These are phyloP conservation scores for Straminergon stramineum DNA, from an alignment of 225 moss, liverwort and hornwort genomes.

Conservation along the genomic window DNA sequence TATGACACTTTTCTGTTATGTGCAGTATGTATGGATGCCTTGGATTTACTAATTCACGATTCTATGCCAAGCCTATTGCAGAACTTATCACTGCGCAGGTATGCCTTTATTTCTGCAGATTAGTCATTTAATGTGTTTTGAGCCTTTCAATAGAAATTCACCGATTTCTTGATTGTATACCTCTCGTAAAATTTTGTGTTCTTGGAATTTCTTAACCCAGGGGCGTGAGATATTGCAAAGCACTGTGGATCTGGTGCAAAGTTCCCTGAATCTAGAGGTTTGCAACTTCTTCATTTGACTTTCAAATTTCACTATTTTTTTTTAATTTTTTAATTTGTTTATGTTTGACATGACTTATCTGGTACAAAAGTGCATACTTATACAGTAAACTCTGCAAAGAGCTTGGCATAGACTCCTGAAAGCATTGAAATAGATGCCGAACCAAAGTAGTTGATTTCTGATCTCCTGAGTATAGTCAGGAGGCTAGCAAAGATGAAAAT, in stretches of 20 bases:
- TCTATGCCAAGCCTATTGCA: conserved; percentile 96
- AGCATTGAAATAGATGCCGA: background rate
- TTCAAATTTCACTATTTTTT: background rate
- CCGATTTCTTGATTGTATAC: background rate
- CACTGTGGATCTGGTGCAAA: conserved; percentile 90
- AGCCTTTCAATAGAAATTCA: background rate
- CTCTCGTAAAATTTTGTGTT: background rate
- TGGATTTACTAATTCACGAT: conserved; percentile 93
- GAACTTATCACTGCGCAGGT: conserved; percentile 99
- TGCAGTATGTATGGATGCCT: conserved; percentile 98
- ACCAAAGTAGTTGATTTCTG: background rate
- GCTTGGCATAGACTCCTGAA: conserved; percentile 47
- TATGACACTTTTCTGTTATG: background rate
- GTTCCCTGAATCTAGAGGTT: conserved; percentile 81
- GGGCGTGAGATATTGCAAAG: conserved; percentile 97
- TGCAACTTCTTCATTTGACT: background rate
- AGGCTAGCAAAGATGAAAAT: background rate
- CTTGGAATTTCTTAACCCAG: conserved; percentile 26
- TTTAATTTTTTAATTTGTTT: background rate
- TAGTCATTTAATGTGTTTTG: background rate
- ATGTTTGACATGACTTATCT: background rate
- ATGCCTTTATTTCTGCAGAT: background rate
- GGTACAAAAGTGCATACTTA: background rate
- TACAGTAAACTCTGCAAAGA: conserved; percentile 46
- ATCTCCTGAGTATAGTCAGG: background rate